Evolutionary conservation across 305 asterid genomes (phyloP).

Genomic region (Rubia peregrina): DNA sequence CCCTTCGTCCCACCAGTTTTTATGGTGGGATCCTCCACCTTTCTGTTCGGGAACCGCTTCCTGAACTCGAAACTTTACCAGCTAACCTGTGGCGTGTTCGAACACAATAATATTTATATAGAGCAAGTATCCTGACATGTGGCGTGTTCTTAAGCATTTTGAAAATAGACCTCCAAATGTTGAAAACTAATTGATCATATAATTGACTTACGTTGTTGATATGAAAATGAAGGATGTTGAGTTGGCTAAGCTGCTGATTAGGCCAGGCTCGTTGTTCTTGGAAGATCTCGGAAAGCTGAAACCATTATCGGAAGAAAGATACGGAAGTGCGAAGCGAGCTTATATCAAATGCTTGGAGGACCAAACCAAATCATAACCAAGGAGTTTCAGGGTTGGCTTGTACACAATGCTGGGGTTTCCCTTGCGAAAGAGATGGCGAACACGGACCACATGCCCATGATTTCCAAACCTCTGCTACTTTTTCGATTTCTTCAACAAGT

Average conservation of each 20-base stretch:
- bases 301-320: slow-evolving; percentile 32
- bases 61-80: slow-evolving; percentile 5
- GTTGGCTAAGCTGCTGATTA: slow-evolving; percentile 35
- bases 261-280: slow-evolving; percentile 34
- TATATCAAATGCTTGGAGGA: slow-evolving; percentile 34
- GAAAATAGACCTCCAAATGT: neutral
- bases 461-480: slow-evolving; percentile 37
- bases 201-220: too few relatives aligned
- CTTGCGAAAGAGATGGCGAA: slow-evolving; percentile 30
- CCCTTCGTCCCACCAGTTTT: too few relatives aligned
- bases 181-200: too few relatives aligned
- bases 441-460: slow-evolving; percentile 61
- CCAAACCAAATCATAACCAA: slow-evolving; percentile 18
- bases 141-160: too few relatives aligned
- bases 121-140: too few relatives aligned
- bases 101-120: too few relatives aligned
- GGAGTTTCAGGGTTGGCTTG: slow-evolving; percentile 39
- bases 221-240: slow-evolving; percentile 30
- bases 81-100: neutral
- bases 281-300: slow-evolving; percentile 32
- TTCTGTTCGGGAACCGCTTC: slow-evolving; percentile 12
- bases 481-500: slow-evolving; percentile 29
- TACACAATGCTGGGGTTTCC: slow-evolving; percentile 32
- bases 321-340: slow-evolving; percentile 40
- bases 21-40: neutral